A percentile compares a stretch with the other conserved stretches of the same genome.
Evolutionary conservation across 257 asterid genomes (phyloP).

Genomic region (Mitragyna speciosa): DNA sequence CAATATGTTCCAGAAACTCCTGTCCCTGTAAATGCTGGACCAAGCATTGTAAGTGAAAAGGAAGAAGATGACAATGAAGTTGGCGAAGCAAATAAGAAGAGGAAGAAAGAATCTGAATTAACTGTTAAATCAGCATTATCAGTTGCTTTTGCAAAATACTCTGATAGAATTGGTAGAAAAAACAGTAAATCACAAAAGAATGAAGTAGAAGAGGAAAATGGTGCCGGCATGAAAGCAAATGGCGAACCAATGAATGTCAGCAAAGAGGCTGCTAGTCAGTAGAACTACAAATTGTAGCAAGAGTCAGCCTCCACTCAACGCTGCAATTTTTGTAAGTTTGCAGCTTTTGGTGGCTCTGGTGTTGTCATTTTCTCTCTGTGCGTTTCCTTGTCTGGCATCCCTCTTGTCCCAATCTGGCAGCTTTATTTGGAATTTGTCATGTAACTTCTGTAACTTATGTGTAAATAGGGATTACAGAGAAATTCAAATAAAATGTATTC

Average conservation of each 20-base stretch:
- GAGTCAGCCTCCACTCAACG: neutral
- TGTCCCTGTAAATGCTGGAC: conserved; percentile 28
- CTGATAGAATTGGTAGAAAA: conserved; percentile 46
- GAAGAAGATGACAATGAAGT: conserved; percentile 41
- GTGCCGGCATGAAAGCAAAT: conserved; percentile 22
- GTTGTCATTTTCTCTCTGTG: neutral
- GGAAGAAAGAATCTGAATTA: conserved; percentile 57
- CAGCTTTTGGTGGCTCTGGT: conserved; percentile 3
- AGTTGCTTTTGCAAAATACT: conserved; percentile 74
- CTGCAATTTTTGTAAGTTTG: neutral
- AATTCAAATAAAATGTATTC: neutral
- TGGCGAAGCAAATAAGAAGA: conserved; percentile 41
- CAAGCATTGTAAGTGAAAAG: conserved; percentile 37
- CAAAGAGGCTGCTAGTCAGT: neutral
- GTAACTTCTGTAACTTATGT: neutral
- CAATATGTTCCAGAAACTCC: conserved; percentile 38
- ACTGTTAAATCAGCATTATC: conserved; percentile 70
- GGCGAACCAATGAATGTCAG: neutral
- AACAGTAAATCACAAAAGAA: conserved; percentile 33
- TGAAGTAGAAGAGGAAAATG: conserved; percentile 33
- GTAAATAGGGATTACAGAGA: neutral
- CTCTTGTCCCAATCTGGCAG: neutral
- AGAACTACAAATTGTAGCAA: neutral
- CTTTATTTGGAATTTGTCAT: neutral
- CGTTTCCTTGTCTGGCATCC: neutral